phyloP scores from a whole-genome alignment of 2,329 filamentous ascomycete species.

The Penicillium sp. region DNA sequence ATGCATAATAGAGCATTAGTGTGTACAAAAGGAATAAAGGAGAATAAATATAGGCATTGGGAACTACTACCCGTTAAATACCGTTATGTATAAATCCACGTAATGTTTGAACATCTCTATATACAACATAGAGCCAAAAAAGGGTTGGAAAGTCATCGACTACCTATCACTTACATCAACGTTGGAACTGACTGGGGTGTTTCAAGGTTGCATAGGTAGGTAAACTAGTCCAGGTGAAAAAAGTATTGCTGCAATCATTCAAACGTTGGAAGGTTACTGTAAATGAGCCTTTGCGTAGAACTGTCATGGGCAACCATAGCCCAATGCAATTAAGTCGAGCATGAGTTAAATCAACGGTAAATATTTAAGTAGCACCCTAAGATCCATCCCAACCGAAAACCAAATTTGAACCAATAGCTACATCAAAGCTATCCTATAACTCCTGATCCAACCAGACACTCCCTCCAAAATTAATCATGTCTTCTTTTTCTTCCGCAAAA shows the following conservation, averaged over 20 bases:
- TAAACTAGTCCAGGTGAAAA: too few species aligned
- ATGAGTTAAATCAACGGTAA: neutral
- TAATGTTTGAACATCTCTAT: too few species aligned
- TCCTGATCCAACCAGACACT: neutral
- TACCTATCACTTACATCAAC: neutral
- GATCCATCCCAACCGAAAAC: neutral
- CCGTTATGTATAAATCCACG: too few species aligned
- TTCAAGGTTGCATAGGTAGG: too few species aligned
- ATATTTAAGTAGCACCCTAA: neutral
- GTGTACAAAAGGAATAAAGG: neutral
- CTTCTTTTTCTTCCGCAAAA: conserved; percentile 46
- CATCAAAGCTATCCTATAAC: neutral
- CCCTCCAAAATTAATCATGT: conserved; percentile 15
- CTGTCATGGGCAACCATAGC: too few species aligned
- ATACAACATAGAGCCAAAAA: too few species aligned
- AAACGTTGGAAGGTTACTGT: too few species aligned
- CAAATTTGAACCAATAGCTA: neutral
- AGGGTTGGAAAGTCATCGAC: neutral
- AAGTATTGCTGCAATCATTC: too few species aligned
- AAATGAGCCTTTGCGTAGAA: too few species aligned
- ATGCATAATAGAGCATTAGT: neutral
- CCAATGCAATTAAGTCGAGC: too few species aligned
- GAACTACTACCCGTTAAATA: too few species aligned
- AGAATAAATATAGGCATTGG: neutral
- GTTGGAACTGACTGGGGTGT: too few species aligned